A percentile compares a stretch with the other conserved stretches of the same genome.
These are phyloP conservation scores for Casaregolazyma suthepensis DNA, from an alignment of 1,139 yeast species.

Conservation along the genomic window DNA sequence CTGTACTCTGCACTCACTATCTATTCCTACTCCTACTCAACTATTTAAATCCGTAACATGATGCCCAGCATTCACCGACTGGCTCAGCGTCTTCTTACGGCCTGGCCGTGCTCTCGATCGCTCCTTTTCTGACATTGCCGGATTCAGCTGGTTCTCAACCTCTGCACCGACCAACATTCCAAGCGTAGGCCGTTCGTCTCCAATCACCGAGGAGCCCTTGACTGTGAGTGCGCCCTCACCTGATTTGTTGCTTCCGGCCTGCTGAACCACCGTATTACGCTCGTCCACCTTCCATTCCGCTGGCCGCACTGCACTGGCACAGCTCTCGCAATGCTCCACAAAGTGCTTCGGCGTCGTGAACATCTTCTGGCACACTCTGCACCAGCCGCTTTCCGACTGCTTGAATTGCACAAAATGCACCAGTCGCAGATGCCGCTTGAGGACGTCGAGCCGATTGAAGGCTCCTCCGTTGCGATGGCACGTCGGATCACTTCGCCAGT, in stretches of 20 bases:
- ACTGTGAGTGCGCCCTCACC: conserved; percentile 16
- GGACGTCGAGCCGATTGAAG: conserved; percentile 61
- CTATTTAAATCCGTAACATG: conserved; percentile 2
- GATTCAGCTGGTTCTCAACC: conserved; percentile 17
- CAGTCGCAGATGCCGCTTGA: conserved; percentile 59
- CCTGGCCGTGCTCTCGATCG: conserved; percentile 14
- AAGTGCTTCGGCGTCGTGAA: conserved; percentile 54
- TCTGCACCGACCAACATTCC: conserved; percentile 10
- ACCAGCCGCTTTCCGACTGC: conserved; percentile 55
- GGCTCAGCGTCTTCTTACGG: conserved; percentile 21
- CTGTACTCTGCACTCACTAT: no score
- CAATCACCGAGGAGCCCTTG: conserved; percentile 12
- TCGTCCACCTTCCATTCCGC: conserved; percentile 34
- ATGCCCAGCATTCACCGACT: conserved; percentile 25
- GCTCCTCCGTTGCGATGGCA: conserved; percentile 72
- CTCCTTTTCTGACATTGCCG: conserved; percentile 13
- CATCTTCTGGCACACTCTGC: conserved; percentile 54
- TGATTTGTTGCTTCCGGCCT: neutral
- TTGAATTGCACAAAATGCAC: conserved; percentile 53
- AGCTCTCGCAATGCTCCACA: conserved; percentile 59
- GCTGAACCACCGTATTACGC: conserved; percentile 13
- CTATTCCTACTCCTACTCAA: neutral
- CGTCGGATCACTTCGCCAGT: conserved; percentile 57
- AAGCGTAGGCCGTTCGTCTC: conserved; percentile 15
- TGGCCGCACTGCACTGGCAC: conserved; percentile 42